Percentiles rank a stretch among this genome's conserved stretches.
Evolutionary conservation across 2,329 filamentous ascomycete genomes (phyloP).

Genomic region (Hypoxylon sp.): DNA sequence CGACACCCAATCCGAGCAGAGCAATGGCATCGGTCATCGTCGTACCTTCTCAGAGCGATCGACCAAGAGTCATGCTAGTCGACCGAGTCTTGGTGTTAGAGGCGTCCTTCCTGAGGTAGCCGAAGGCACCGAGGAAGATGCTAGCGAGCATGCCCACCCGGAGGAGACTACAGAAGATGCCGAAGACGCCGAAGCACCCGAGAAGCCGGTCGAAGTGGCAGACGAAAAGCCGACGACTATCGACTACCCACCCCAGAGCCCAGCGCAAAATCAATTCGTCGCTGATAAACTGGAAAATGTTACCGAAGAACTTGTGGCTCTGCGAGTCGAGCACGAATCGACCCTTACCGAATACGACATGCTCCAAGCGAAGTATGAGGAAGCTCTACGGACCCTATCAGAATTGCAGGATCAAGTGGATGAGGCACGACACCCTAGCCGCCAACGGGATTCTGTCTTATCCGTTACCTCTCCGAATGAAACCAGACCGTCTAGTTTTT

Average conservation of each 20-base stretch:
- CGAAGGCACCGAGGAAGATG: conserved; percentile 57
- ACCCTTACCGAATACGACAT: conserved; percentile 85
- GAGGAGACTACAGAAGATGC: conserved; percentile 26
- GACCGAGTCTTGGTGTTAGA: conserved; percentile 66
- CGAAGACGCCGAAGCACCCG: conserved; percentile 36
- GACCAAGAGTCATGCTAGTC: conserved; percentile 68
- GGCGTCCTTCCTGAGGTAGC: conserved; percentile 70
- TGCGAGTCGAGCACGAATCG: conserved; percentile 90
- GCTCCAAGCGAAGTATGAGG: conserved; percentile 90
- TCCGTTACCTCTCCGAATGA: conserved; percentile 66
- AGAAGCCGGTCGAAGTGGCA: conserved; percentile 18
- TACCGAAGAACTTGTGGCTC: conserved; percentile 90
- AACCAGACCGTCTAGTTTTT: conserved; percentile 83
- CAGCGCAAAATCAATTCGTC: conserved; percentile 87
- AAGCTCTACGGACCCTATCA: conserved; percentile 84
- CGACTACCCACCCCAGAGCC: conserved; percentile 72
- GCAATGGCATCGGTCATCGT: conserved; percentile 62
- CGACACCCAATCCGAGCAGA: conserved; percentile 54
- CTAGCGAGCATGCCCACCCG: conserved; percentile 40
- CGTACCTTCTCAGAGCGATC: conserved; percentile 67
- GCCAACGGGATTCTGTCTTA: conserved; percentile 69
- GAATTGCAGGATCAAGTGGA: conserved; percentile 89
- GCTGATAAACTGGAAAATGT: conserved; percentile 93
- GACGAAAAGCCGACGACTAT: conserved; percentile 29
- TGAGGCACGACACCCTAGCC: conserved; percentile 77